Base-by-base conservation (phyloP, 176 grass and related monocot species). In the Ampelocalamus luodianensis region DNA sequence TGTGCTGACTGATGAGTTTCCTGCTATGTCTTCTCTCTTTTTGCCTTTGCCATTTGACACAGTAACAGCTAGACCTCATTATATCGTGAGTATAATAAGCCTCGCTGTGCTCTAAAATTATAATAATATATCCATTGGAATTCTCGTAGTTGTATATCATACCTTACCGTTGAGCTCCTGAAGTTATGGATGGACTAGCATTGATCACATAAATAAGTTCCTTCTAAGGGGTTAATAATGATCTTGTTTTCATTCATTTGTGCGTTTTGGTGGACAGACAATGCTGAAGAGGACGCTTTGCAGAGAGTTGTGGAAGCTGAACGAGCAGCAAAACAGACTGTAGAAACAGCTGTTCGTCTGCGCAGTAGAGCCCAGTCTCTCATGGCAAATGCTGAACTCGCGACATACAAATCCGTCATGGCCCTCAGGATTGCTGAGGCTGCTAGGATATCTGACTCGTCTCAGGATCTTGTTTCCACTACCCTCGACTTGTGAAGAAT, bases 271-370 rank as follows among this genome's bases (percentile, higher is more conserved):
- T 88, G 60, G 64, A 60, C 85, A 95, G 95, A 89, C 63, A 68
- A 44, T 62, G 77, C 65, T 15, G 86, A 93, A 76, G 85, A 90
- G 17, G 91, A 95, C 60, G 77, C 84, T 37, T 85, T 90, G 34
- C 89, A 82, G 67, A 93, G 91, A 78, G 88, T 93, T 24, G 67
- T 79, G 14, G 93, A 95, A 77, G 93, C 90, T 10, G 74, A 92
- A 78, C 78, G 68, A 62, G 92, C 80, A 0, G 90, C 90, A 46
- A 90, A 90, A 9, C 84, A 80, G 22, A 87, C 90, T 24, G 15
- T 70, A 42, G 85, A 94, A 82, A 69, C 8, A 11, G 91, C 91
- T 34, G 80, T 88, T 79, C 66, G 49, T 20, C 42, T 93, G 23
- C 85, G 91, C 55, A 78, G 17, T 26, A 93, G 85, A 85, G 91